Percentiles rank a stretch among this genome's conserved stretches.
phyloP scores from a whole-genome alignment of 148 eudicot species.

The Oxyria digyna region DNA sequence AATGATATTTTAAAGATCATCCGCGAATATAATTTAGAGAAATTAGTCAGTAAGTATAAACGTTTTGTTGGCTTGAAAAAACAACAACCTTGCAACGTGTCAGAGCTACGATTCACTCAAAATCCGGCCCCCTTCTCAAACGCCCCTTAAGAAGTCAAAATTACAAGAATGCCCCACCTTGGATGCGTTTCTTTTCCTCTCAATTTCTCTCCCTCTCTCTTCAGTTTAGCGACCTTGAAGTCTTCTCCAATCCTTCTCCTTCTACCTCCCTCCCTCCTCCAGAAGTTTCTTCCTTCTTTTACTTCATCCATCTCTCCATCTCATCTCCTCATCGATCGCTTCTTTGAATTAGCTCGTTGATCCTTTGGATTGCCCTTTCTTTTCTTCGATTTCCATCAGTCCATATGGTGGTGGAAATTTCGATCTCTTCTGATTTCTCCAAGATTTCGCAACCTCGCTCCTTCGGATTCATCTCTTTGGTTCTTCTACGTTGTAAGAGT shows the following conservation, averaged over 20 bases:
- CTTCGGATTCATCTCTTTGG: not conserved
- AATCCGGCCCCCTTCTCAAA: not conserved
- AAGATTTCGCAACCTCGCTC: not conserved
- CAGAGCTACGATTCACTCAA: not conserved
- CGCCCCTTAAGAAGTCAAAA: no score
- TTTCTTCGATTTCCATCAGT: not conserved
- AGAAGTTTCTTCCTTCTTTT: not conserved
- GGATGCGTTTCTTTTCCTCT: not conserved
- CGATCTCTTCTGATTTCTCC: not conserved
- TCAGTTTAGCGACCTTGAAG: conserved; percentile 5
- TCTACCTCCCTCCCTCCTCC: not conserved
- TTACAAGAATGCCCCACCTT: not conserved
- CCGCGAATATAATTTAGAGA: no score
- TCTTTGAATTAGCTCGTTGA: not conserved
- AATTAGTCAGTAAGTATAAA: no score
- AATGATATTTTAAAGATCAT: no score
- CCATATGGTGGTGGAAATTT: not conserved
- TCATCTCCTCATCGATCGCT: not conserved
- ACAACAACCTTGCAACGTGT: no score
- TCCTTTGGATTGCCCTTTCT: not conserved
- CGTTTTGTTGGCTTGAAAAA: no score
- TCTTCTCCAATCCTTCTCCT: conserved; percentile 9
- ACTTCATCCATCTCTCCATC: not conserved
- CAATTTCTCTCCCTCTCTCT: not conserved
- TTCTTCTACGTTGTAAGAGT: not conserved